A percentile compares a stretch with the other conserved stretches of the same genome.
Evolutionary conservation across 305 asterid species (phyloP).

Genomic region (Fraxinus paxiana): DNA sequence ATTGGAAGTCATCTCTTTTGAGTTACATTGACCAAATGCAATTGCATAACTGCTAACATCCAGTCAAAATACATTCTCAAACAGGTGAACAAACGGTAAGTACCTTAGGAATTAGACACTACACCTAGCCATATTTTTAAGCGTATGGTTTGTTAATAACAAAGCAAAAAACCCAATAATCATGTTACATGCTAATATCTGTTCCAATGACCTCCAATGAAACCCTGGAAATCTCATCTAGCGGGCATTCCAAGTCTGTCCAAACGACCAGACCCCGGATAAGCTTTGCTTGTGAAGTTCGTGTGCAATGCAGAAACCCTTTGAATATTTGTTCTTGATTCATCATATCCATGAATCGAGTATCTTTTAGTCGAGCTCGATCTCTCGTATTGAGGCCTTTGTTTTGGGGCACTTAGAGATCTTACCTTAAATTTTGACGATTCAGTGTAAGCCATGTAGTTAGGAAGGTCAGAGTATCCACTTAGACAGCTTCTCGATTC

Average conservation of each 20-base stretch:
- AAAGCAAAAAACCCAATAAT: neutral
- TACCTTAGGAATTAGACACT: neutral
- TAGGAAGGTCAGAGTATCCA: constrained; percentile 64
- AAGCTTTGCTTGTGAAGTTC: constrained; percentile 49
- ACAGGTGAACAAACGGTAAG: neutral
- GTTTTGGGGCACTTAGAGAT: constrained; percentile 81
- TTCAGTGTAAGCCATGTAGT: constrained; percentile 73
- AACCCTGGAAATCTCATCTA: constrained; percentile 37
- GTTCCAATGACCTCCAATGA: constrained; percentile 52
- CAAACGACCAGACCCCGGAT: constrained; percentile 82
- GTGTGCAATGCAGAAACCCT: constrained; percentile 40
- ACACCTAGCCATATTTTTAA: neutral
- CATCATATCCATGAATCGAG: constrained; percentile 51
- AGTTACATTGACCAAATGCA: neutral
- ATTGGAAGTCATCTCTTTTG: neutral
- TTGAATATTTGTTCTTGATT: constrained; percentile 38
- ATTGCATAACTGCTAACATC: neutral
- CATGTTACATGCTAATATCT: constrained; percentile 35
- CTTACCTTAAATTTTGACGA: constrained; percentile 77
- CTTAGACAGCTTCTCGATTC: constrained; percentile 59
- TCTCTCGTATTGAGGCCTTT: constrained; percentile 62
- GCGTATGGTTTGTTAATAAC: neutral
- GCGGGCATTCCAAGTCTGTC: constrained; percentile 77
- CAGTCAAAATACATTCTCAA: neutral
- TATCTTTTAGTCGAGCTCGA: constrained; percentile 62